phyloP scores from a whole-genome alignment of 1,284 basidiomycete genomes.

The Exobasidium cylindrosporum region DNA sequence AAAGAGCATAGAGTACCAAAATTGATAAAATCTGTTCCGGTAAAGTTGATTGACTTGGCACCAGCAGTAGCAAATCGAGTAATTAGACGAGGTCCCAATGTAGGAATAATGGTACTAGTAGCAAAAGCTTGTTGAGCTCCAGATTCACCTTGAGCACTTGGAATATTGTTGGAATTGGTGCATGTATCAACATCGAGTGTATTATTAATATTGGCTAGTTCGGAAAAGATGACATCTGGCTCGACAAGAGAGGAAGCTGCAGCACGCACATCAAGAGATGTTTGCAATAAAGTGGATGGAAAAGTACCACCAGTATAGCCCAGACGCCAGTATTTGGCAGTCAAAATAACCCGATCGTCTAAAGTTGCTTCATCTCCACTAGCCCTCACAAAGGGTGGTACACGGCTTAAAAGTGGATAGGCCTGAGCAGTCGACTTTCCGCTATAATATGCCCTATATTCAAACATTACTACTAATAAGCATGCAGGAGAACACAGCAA shows the following conservation, averaged over 20 bases:
- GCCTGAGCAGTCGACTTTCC: slow-evolving; percentile 15
- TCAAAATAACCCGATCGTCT: slow-evolving; percentile 26
- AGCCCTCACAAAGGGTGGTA: slow-evolving; percentile 17
- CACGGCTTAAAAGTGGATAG: slow-evolving; percentile 11
- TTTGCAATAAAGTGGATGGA: slow-evolving; percentile 16
- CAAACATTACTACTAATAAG: too few relatives aligned
- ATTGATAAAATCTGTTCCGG: slow-evolving; percentile 21
- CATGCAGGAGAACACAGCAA: too few relatives aligned
- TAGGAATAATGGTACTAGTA: slow-evolving; percentile 16
- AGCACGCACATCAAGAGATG: slow-evolving; percentile 16
- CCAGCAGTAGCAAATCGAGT: slow-evolving; percentile 15
- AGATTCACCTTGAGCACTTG: slow-evolving; percentile 13
- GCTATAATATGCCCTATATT: slow-evolving; percentile 21
- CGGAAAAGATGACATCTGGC: slow-evolving; percentile 20
- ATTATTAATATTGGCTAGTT: slow-evolving; percentile 21
- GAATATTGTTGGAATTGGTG: slow-evolving; percentile 9
- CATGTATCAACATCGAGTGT: slow-evolving; percentile 26
- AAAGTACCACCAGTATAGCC: slow-evolving; percentile 19
- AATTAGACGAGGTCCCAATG: slow-evolving; percentile 17
- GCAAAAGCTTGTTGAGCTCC: slow-evolving; percentile 20
- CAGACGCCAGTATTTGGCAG: slow-evolving; percentile 23
- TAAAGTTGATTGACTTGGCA: slow-evolving; percentile 13
- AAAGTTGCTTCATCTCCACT: slow-evolving; percentile 16
- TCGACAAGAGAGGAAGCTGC: slow-evolving; percentile 9
- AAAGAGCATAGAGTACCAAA: slow-evolving; percentile 19